These are phyloP conservation scores for Vigna nakashimae DNA, from an alignment of 306 rosid species.

Conservation along the genomic window DNA sequence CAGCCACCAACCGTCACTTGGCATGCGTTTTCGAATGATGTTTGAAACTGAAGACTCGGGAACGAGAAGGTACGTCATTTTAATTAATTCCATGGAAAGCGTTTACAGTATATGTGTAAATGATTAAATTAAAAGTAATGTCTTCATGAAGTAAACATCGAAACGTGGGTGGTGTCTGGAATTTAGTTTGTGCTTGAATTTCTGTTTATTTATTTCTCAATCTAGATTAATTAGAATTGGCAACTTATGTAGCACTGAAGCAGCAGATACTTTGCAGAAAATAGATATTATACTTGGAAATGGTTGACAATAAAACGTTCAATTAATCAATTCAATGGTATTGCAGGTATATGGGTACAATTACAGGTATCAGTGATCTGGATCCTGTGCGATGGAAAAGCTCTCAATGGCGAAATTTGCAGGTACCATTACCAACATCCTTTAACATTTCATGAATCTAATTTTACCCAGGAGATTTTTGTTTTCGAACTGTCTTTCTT, in stretches of 20 bases:
- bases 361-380: slow-evolving; percentile 90
- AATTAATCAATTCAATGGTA: slow-evolving; percentile 27
- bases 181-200: slow-evolving; percentile 15
- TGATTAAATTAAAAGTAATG: slow-evolving; percentile 9
- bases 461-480: background rate
- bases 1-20: slow-evolving; percentile 87
- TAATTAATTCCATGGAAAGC: slow-evolving; percentile 11
- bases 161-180: slow-evolving; percentile 17
- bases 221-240: background rate
- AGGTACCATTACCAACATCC: slow-evolving; percentile 55
- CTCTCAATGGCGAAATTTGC: slow-evolving; percentile 98
- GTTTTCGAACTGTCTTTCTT: background rate
- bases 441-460: slow-evolving; percentile 6
- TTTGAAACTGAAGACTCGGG: slow-evolving; percentile 98
- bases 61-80: slow-evolving; percentile 83
- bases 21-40: slow-evolving; percentile 99
- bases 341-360: slow-evolving; percentile 96
- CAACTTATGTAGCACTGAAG: background rate
- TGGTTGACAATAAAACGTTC: slow-evolving; percentile 17
- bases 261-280: slow-evolving; percentile 3
- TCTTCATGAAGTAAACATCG: slow-evolving; percentile 27
- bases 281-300: slow-evolving; percentile 14
- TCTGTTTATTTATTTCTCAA: slow-evolving; percentile 29
- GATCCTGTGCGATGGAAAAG: slow-evolving; percentile 95
- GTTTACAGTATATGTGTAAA: background rate